These are phyloP conservation scores for Aurantiochytrium sp. DNA, from an alignment of 108 stramenopile genomes.

Conservation along the genomic window DNA sequence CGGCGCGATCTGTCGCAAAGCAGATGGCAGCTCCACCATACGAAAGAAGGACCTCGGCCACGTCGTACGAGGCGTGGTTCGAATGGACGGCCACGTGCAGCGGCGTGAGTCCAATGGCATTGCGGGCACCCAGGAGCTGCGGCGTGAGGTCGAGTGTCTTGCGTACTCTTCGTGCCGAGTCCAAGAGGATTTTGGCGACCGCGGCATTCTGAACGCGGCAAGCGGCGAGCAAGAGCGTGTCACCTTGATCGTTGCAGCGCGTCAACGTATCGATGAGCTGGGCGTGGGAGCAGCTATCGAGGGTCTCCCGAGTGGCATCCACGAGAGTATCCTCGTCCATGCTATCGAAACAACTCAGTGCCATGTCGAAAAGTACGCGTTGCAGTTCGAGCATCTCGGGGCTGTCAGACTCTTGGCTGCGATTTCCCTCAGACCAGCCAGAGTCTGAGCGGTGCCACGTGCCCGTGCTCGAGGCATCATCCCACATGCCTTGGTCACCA, in stretches of 20 bases:
- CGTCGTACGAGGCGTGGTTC: neutral
- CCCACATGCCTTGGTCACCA: neutral
- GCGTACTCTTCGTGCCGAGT: neutral
- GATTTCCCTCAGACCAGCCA: neutral
- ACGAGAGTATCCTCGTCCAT: neutral
- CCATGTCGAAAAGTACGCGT: neutral
- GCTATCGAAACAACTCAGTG: neutral
- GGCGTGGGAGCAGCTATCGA: neutral
- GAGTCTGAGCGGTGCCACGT: neutral
- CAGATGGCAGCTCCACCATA: neutral
- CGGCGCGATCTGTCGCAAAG: neutral
- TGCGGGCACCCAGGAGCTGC: neutral
- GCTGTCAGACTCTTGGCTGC: neutral
- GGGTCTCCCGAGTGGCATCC: neutral
- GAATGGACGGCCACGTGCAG: neutral
- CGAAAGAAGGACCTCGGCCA: neutral
- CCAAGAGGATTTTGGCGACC: neutral
- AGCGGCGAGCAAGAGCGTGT: neutral
- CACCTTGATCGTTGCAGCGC: neutral
- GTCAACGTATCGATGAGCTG: neutral
- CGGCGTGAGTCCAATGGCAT: constrained; percentile 6
- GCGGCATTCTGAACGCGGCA: neutral
- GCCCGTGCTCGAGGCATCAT: neutral
- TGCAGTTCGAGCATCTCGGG: neutral
- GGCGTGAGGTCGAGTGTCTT: neutral